A percentile compares a stretch with the other conserved stretches of the same genome.
phyloP scores from a whole-genome alignment of 106 monocot species.

The Phalaenopsis equestris region DNA sequence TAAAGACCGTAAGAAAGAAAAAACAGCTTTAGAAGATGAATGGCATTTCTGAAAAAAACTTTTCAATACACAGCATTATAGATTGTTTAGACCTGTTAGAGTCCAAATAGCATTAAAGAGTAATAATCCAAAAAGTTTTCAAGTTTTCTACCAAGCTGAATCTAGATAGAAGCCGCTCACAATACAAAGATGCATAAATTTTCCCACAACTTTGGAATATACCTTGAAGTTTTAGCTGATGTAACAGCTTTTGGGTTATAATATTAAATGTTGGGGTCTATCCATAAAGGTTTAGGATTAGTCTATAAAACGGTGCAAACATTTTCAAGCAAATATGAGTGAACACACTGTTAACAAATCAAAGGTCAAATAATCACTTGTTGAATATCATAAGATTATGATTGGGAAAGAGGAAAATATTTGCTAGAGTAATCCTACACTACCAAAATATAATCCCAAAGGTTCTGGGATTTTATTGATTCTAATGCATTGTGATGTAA shows the following conservation, averaged over 20 bases:
- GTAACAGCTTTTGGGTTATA: background rate
- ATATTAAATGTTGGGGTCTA: background rate
- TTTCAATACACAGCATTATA: background rate
- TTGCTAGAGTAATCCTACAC: background rate
- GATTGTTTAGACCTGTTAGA: background rate
- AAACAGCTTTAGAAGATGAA: background rate
- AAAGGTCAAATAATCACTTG: background rate
- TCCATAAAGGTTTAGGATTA: background rate
- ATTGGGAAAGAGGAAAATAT: background rate
- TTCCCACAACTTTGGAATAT: background rate
- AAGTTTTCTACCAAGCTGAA: background rate
- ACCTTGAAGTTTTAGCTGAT: background rate
- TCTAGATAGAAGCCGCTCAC: background rate
- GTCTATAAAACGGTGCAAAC: background rate
- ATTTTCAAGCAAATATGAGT: background rate
- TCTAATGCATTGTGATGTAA: background rate
- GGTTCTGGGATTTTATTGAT: background rate
- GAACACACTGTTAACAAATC: background rate
- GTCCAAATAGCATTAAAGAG: background rate
- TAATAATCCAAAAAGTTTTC: background rate
- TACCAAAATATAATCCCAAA: background rate
- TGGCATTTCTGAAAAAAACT: background rate
- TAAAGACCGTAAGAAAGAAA: background rate
- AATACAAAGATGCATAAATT: background rate
- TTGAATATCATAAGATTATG: background rate